Conservation (phyloP, 2,329 filamentous ascomycete genomes). For the Calycina herbarum region DNA sequence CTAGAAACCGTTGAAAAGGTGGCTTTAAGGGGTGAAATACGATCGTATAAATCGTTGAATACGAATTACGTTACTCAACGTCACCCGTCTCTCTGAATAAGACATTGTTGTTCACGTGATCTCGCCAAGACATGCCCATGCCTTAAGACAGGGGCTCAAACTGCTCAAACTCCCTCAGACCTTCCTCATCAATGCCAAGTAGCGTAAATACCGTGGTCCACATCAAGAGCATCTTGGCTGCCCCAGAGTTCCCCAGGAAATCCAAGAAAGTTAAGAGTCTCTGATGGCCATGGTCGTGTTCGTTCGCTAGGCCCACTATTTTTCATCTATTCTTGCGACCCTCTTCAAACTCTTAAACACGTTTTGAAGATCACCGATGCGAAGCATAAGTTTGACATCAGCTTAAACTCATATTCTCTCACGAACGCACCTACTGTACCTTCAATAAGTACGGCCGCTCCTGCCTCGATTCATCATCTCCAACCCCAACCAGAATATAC, state of each 20-base stretch:
- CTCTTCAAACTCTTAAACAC: neutral
- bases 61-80: too few species aligned
- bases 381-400: neutral
- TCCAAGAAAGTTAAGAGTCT: too few species aligned
- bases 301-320: too few species aligned
- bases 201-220: neutral
- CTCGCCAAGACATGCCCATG: neutral
- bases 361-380: neutral
- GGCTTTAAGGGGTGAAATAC: neutral
- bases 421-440: neutral
- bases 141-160: neutral
- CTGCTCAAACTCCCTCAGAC: neutral
- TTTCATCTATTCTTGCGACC: neutral
- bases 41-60: neutral
- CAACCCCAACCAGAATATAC: neutral
- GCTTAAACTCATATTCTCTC: constrained; percentile 13
- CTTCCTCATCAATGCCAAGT: constrained; percentile 1
- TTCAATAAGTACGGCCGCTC: neutral
- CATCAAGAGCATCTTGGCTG: neutral
- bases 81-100: too few species aligned
- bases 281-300: too few species aligned
- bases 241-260: neutral
- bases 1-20: neutral
- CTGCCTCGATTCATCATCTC: neutral
- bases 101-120: neutral